Evolutionary conservation across 768 basidiomycete species (phyloP), one percentile per base, ranked within the genome.

Genomic region (Pleurotus tuber-regium): DNA sequence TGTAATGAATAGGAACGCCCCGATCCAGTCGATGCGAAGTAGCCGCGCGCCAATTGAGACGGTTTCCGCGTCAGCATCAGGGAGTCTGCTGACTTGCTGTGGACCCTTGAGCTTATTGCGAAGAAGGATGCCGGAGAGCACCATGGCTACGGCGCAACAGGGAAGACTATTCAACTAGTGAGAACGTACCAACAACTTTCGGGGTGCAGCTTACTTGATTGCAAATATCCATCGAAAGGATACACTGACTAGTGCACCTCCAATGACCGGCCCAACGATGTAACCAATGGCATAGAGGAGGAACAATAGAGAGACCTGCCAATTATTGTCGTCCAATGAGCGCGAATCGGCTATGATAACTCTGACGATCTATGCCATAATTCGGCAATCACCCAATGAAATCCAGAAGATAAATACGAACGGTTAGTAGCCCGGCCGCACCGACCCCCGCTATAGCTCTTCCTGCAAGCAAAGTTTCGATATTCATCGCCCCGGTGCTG

Each of bases 171-270:
- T 12, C 6, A 1, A 12, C 11, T 24, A 42, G 51, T 21, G 51
- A 19, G n/a, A 10, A 43, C 10, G 47, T 14, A 39, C 24, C 10
- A 44, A 18, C 16, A 46, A 26, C 24, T 21, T 12, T 1, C 10
- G 12, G 12, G 41, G 38, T 35, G 35, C 9, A 5, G 51, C 75
- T 54, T 41, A 76, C 76, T 81, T 81, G 65, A 81, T 79, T 2
- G 70, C 79, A 53, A 80, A 81, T 12, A 80, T 71, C 79, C 78
- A 81, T 18, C 79, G 70, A 60, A 76, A 80, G 43, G 62, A 73
- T 6, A 70, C 59, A 1, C 60, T 54, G 2, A 71, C 61, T 11
- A 80, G 60, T 21, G 54, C 70, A 6, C 77, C 78, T 4, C 74
- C 74, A 43, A 78, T 69, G 36, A 72, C 60, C 0, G 79, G 79